Conservation (phyloP, 176 grass and related monocot species). For the Pontederia paniculata region DNA sequence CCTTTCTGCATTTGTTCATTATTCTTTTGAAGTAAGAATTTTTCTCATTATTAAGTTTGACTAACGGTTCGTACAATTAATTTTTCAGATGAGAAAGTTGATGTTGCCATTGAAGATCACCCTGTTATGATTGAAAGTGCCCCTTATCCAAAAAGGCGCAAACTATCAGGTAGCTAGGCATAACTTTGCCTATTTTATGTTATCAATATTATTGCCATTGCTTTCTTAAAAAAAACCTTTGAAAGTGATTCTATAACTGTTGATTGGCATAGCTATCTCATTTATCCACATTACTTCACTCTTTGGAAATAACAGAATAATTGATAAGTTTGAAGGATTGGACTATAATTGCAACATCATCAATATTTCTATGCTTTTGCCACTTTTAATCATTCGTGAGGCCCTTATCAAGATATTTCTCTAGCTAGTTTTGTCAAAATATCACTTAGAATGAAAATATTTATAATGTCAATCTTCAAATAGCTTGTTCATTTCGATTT, state of each 20-base stretch:
- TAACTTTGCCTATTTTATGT: neutral
- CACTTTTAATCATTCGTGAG: too few relatives aligned
- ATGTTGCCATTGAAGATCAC: neutral
- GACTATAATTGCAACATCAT: too few relatives aligned
- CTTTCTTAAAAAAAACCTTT: neutral
- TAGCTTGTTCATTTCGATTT: too few relatives aligned
- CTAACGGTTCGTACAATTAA: neutral
- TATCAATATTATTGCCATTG: neutral
- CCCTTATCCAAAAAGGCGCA: constrained; percentile 1
- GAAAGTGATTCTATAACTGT: neutral
- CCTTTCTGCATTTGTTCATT: too few relatives aligned
- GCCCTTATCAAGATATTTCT: too few relatives aligned
- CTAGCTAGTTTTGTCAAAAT: too few relatives aligned
- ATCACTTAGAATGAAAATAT: too few relatives aligned
- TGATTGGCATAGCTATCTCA: neutral
- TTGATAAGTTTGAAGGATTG: too few relatives aligned
- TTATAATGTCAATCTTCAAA: too few relatives aligned
- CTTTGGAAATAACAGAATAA: neutral
- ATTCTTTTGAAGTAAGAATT: too few relatives aligned
- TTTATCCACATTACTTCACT: neutral
- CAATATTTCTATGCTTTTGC: too few relatives aligned
- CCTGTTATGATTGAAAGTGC: constrained; percentile 8
- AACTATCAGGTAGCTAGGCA: constrained; percentile 3
- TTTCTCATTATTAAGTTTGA: too few relatives aligned
- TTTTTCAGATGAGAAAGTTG: constrained; percentile 10